Percentiles rank a stretch among this genome's conserved stretches.
These are phyloP conservation scores for Aspergillus ochraceus DNA, from an alignment of 2,329 filamentous ascomycete genomes.

Conservation along the genomic window DNA sequence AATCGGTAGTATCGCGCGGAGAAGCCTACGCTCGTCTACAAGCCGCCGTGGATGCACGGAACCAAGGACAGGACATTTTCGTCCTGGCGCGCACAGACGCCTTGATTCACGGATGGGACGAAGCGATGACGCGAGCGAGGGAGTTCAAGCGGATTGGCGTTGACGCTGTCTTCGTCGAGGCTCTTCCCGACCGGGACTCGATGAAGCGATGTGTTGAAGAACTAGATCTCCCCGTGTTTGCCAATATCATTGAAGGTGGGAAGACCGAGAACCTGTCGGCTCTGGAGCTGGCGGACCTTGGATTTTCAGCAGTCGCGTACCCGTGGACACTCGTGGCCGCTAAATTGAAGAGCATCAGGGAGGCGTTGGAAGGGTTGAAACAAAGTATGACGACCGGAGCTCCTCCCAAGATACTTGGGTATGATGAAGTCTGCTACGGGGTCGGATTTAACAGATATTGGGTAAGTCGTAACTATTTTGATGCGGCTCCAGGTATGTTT, in stretches of 20 bases:
- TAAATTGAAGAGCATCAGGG: constrained; percentile 41
- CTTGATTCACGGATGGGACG: constrained; percentile 42
- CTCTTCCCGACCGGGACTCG: constrained; percentile 44
- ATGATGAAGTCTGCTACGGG: constrained; percentile 46
- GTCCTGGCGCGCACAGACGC: constrained; percentile 49
- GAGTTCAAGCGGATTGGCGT: constrained; percentile 47
- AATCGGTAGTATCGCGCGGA: constrained; percentile 46
- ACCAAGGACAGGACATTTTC: constrained; percentile 49
- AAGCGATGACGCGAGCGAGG: constrained; percentile 44
- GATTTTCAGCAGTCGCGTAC: constrained; percentile 45
- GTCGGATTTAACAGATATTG: constrained; percentile 49
- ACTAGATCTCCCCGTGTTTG: constrained; percentile 42
- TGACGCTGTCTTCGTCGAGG: constrained; percentile 49
- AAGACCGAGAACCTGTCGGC: constrained; percentile 44
- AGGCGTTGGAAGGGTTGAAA: constrained; percentile 40
- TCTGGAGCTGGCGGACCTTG: constrained; percentile 39
- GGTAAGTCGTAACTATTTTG: background rate
- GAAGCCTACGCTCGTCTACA: constrained; percentile 50
- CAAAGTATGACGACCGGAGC: constrained; percentile 41
- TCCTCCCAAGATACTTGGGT: constrained; percentile 46
- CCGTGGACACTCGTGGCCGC: constrained; percentile 49
- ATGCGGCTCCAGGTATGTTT: background rate
- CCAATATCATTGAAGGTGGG: constrained; percentile 48
- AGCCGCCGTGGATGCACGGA: constrained; percentile 48
- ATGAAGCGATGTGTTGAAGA: constrained; percentile 44